Base-by-base conservation (phyloP, 2,329 filamentous ascomycete genomes). In the Raffaelea deltoideospora region DNA sequence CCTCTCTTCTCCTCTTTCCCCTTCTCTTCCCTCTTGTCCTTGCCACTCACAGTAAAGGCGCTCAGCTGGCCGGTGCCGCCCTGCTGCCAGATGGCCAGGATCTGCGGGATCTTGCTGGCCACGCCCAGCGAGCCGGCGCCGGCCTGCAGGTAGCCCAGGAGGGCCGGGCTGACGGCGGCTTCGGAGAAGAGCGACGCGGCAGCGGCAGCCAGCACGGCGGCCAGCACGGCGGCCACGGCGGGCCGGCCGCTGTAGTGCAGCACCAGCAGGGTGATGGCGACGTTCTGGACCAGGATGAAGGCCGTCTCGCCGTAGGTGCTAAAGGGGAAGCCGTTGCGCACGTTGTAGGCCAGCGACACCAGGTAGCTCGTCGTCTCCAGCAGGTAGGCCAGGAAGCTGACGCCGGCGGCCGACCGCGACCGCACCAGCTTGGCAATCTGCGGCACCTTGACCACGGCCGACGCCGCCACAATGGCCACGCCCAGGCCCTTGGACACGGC, bases 291-390 rank as follows among this genome's bases (percentile, higher is more conserved):
- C 34, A 90, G 71, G 48, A 98, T 95, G 51, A 96, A 67, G 27
- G 82, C 86, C 21, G 85, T 88, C 70, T 98, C 90, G 57, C 90
- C 90, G 56, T 82, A 98, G 10, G 90, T 98, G 68, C 80, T 92
- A 61, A 98, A 95, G 3, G 90, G 88, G 49, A 94, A 95, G 19
- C 76, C 78, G 51, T 86, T 84, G 53, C 90, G 84, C 46, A 83
- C 68, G 57, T 93, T 94, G 67, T 98, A 98, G 36, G 84, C 82
- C 47, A 98, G 72, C 5, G 78, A 80, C 58, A 95, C 92, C 50
- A 95, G 69, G 61, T 92, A 88, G 40, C 79, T 76, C 38, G 73
- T 69, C 9, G 86, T 95, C 65, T 98, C 90, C 54, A 98, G 83
- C 24, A 90, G 68, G 64, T 95, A 96, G 23, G 83, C 81, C 31